A percentile compares a stretch with the other conserved stretches of the same genome.
Evolutionary conservation across 108 stramenopile genomes (phyloP).

Genomic region (Cylindrotheca fusiformis): DNA sequence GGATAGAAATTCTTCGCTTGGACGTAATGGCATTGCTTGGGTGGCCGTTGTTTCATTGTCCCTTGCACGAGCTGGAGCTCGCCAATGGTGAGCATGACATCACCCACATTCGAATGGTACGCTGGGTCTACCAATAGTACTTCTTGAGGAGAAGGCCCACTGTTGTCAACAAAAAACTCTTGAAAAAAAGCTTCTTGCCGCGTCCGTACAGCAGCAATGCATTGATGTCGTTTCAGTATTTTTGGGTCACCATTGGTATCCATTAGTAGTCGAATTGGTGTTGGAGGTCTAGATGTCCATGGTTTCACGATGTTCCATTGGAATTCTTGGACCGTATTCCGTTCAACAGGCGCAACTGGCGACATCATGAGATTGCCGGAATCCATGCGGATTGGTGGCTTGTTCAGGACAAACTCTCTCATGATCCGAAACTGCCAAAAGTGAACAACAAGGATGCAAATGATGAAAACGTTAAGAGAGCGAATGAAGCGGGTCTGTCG

Average conservation of each 20-base stretch:
- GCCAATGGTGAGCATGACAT: slow-evolving; percentile 31
- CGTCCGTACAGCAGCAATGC: slow-evolving; percentile 12
- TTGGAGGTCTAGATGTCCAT: slow-evolving; percentile 12
- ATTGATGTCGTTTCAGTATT: slow-evolving; percentile 11
- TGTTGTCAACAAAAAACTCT: neutral
- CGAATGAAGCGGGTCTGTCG: too few relatives aligned
- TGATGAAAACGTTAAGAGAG: too few relatives aligned
- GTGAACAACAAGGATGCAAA: too few relatives aligned
- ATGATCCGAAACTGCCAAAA: too few relatives aligned
- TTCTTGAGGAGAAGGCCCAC: neutral
- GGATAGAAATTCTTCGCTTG: slow-evolving; percentile 14
- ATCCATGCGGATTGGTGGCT: too few relatives aligned
- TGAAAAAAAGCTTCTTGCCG: slow-evolving; percentile 1
- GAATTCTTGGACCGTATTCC: neutral
- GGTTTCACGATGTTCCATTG: neutral
- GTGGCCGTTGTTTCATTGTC: neutral
- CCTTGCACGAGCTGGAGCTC: slow-evolving; percentile 14
- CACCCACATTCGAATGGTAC: slow-evolving; percentile 40
- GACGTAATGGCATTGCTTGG: slow-evolving; percentile 18
- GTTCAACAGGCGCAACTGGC: too few relatives aligned
- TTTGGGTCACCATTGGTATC: neutral
- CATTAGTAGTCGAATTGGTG: slow-evolving; percentile 5
- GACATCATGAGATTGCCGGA: too few relatives aligned
- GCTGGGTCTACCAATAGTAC: slow-evolving; percentile 35
- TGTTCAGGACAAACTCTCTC: too few relatives aligned